Evolutionary conservation across 768 basidiomycete genomes (phyloP).

Genomic region (Panaeolus cyanescens): DNA sequence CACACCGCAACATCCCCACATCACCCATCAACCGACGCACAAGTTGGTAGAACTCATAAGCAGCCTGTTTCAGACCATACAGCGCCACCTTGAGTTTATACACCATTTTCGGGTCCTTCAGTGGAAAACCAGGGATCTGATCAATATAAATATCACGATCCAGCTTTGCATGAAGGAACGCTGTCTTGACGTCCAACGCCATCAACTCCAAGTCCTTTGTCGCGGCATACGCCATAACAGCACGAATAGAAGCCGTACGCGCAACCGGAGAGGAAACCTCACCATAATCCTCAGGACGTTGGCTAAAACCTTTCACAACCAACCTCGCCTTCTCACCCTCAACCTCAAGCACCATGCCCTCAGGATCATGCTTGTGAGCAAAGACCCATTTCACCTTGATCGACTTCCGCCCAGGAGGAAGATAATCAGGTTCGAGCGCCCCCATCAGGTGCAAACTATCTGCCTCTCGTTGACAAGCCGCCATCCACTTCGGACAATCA

Average conservation of each 20-base stretch:
- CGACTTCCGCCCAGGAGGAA: slow-evolving; percentile 26
- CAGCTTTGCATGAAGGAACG: slow-evolving; percentile 22
- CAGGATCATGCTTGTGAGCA: slow-evolving; percentile 35
- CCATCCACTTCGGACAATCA: slow-evolving; percentile 21
- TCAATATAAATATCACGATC: slow-evolving; percentile 18
- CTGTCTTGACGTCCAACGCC: slow-evolving; percentile 27
- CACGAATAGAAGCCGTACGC: slow-evolving; percentile 20
- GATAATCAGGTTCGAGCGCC: slow-evolving; percentile 25
- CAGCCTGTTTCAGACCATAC: slow-evolving; percentile 38
- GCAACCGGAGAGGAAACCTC: no score
- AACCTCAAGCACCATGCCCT: slow-evolving; percentile 30
- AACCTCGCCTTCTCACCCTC: slow-evolving; percentile 29
- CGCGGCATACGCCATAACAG: slow-evolving; percentile 24
- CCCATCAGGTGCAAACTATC: slow-evolving; percentile 17
- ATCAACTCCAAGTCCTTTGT: slow-evolving; percentile 20
- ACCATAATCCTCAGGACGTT: no score
- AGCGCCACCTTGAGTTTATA: no score
- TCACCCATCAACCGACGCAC: background rate
- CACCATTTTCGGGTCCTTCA: no score
- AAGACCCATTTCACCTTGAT: slow-evolving; percentile 38
- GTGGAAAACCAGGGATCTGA: no score
- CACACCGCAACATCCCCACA: background rate
- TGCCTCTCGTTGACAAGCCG: slow-evolving; percentile 24
- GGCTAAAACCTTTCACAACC: no score
- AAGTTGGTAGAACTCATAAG: slow-evolving; percentile 25